These are phyloP conservation scores for Aspergillus niger DNA, from an alignment of 2,329 filamentous ascomycete genomes.

Conservation along the genomic window DNA sequence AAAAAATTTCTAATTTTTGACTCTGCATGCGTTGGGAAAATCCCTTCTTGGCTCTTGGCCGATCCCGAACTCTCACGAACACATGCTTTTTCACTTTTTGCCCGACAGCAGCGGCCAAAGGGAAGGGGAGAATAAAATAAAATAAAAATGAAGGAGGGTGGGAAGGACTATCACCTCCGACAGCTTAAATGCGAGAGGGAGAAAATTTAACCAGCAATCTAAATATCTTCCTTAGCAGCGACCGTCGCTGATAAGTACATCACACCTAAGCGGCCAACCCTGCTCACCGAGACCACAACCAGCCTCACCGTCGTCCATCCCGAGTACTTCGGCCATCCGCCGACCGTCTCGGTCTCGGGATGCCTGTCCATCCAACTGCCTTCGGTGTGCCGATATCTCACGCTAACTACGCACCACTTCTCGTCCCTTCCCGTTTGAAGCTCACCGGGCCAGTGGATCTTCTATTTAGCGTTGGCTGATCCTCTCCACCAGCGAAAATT, in stretches of 20 bases:
- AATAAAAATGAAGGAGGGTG: neutral
- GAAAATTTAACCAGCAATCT: neutral
- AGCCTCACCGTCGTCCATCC: neutral
- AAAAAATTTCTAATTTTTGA: neutral
- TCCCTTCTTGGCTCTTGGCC: neutral
- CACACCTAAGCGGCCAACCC: neutral
- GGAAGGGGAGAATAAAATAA: neutral
- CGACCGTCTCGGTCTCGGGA: constrained; percentile 3
- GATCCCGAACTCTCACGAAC: constrained; percentile 6
- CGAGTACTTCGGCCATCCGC: constrained; percentile 4
- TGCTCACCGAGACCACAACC: neutral
- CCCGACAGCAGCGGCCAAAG: neutral
- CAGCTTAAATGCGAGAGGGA: neutral
- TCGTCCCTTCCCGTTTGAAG: constrained; percentile 13
- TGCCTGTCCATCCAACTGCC: neutral
- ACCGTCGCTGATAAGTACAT: neutral
- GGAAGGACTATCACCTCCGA: neutral
- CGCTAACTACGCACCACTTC: neutral
- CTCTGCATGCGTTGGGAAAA: neutral
- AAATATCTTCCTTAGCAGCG: neutral
- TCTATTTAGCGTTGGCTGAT: neutral
- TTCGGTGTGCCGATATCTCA: constrained; percentile 4
- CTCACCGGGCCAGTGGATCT: constrained; percentile 15
- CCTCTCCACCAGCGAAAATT: neutral
- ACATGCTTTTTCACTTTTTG: neutral